A percentile compares a stretch with the other conserved stretches of the same genome.
These are phyloP conservation scores for Suillus tomentosus DNA, from an alignment of 768 basidiomycete genomes.

Conservation along the genomic window DNA sequence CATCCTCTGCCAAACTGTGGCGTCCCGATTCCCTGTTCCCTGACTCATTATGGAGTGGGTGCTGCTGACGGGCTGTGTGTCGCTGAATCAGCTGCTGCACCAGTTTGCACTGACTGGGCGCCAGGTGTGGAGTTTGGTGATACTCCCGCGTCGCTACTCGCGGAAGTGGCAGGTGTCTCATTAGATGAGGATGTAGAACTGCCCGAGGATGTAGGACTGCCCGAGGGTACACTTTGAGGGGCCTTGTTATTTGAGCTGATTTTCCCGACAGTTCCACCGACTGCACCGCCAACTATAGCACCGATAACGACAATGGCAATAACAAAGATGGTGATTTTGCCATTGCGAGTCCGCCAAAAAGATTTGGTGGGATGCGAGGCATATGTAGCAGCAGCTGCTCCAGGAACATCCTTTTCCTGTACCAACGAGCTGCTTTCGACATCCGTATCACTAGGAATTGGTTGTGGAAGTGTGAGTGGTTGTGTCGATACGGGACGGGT, in stretches of 20 bases:
- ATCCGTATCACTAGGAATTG: constrained; percentile 8
- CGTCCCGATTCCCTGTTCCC: too few species aligned
- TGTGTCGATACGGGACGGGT: constrained; percentile 23
- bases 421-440: constrained; percentile 16
- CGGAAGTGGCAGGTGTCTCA: neutral
- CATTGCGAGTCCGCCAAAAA: constrained; percentile 53
- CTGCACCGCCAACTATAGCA: constrained; percentile 59
- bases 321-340: constrained; percentile 41
- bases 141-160: too few species aligned
- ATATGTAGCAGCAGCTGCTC: neutral
- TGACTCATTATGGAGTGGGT: too few species aligned
- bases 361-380: constrained; percentile 24
- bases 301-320: constrained; percentile 45
- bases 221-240: neutral
- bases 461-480: constrained; percentile 19
- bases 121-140: too few species aligned
- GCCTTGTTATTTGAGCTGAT: neutral
- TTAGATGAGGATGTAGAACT: too few species aligned
- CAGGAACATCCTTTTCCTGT: constrained; percentile 17
- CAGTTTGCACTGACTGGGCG: too few species aligned
- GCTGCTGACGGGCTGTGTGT: too few species aligned
- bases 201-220: neutral
- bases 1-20: neutral
- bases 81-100: too few species aligned
- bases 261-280: constrained; percentile 49